Percentiles rank a stretch among this genome's conserved stretches.
Conservation (phyloP, 2,329 filamentous ascomycete species). For the Aspergillus niger region DNA sequence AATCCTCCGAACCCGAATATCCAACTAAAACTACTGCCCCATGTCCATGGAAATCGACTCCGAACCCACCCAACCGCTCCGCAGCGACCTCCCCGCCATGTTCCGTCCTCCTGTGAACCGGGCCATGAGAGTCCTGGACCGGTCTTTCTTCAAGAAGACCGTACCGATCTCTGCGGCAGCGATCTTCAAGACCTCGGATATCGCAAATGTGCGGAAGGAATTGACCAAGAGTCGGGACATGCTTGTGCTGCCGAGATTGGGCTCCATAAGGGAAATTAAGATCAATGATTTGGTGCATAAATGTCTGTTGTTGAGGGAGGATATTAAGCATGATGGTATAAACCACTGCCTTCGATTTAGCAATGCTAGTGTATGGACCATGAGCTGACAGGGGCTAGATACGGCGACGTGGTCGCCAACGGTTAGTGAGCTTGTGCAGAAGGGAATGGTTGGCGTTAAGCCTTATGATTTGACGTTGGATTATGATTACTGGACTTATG, state of each 20-base stretch:
- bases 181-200: conserved; percentile 72
- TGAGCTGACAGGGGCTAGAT: conserved; percentile 46
- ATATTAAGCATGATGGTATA: conserved; percentile 42
- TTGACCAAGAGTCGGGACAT: conserved; percentile 68
- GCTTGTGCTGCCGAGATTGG: conserved; percentile 64
- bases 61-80: conserved; percentile 21
- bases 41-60: conserved; percentile 20
- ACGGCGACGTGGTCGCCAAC: conserved; percentile 74
- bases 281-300: conserved; percentile 47
- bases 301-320: conserved; percentile 43
- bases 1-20: neutral
- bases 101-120: conserved; percentile 81
- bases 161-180: conserved; percentile 77
- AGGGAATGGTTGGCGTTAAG: conserved; percentile 68
- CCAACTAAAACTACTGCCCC: too few species aligned
- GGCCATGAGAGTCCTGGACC: conserved; percentile 77
- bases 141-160: conserved; percentile 76
- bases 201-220: conserved; percentile 68
- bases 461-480: conserved; percentile 75
- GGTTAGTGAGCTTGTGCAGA: conserved; percentile 68
- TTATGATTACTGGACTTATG: conserved; percentile 85
- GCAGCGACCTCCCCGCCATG: conserved; percentile 48
- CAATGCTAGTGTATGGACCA: neutral
- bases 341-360: conserved; percentile 23
- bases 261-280: conserved; percentile 60